A percentile compares a stretch with the other conserved stretches of the same genome.
These are phyloP conservation scores for Umbelopsis sp. DNA, from an alignment of 192 early-diverging fungal genomes.

Conservation along the genomic window DNA sequence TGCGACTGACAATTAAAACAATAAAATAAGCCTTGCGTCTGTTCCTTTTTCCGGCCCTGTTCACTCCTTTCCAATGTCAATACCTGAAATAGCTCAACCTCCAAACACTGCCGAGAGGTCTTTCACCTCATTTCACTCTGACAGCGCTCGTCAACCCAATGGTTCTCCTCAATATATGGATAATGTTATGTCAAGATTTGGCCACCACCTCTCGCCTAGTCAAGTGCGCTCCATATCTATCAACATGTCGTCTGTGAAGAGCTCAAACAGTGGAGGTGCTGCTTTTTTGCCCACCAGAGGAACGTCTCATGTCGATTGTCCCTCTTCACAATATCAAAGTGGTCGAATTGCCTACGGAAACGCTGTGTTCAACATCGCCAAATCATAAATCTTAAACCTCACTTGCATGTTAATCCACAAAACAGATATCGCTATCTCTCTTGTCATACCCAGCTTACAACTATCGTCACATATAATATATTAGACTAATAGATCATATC, in stretches of 20 bases:
- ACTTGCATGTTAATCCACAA: neutral
- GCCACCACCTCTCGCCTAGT: slow-evolving; percentile 13
- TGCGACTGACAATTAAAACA: neutral
- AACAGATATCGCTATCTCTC: neutral
- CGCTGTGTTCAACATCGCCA: neutral
- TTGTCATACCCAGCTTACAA: neutral
- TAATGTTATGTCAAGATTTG: slow-evolving; percentile 16
- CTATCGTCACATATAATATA: too few relatives aligned
- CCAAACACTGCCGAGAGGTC: neutral
- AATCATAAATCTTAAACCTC: neutral
- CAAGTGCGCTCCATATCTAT: slow-evolving; percentile 13
- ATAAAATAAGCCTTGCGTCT: neutral
- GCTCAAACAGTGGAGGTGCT: neutral
- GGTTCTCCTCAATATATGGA: slow-evolving; percentile 15
- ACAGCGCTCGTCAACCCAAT: neutral
- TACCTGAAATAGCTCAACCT: neutral
- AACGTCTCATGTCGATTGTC: neutral
- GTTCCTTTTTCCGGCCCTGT: neutral
- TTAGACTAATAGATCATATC: too few relatives aligned
- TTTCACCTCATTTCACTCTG: neutral
- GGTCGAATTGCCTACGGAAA: neutral
- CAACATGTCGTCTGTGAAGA: slow-evolving; percentile 10
- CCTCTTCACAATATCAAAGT: neutral
- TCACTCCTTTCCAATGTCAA: neutral
- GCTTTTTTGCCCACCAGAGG: neutral